Evolutionary conservation across 1,284 basidiomycete species (phyloP).

Genomic region (Ceratobasidium sp.): DNA sequence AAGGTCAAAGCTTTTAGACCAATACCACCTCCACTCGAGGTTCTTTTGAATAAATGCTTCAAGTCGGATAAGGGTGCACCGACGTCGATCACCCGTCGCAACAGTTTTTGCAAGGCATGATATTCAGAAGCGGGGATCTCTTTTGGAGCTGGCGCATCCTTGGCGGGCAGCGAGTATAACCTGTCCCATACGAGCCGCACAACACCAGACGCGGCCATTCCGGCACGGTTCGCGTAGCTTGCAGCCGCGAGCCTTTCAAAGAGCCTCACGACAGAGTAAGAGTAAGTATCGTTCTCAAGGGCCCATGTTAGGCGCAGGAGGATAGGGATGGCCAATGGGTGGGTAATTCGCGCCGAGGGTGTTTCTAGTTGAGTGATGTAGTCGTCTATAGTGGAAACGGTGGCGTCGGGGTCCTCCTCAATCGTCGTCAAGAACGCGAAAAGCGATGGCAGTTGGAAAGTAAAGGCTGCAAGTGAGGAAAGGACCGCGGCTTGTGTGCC

Average conservation of each 20-base stretch:
- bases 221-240: conserved; percentile 70
- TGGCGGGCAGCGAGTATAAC: conserved; percentile 42
- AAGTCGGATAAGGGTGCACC: conserved; percentile 68
- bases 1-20: conserved; percentile 1
- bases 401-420: conserved; percentile 6
- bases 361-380: conserved; percentile 37
- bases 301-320: conserved; percentile 38
- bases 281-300: conserved; percentile 1
- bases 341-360: conserved; percentile 34
- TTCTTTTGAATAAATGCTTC: conserved; percentile 64
- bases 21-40: conserved; percentile 42
- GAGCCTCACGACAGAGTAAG: conserved; percentile 61
- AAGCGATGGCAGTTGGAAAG: conserved; percentile 32
- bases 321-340: conserved; percentile 41
- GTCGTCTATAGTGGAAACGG: conserved; percentile 23
- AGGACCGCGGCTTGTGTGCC: conserved; percentile 2
- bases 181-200: conserved; percentile 58
- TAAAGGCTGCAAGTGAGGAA: conserved; percentile 26
- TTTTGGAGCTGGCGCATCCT: neutral
- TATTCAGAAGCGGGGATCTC: conserved; percentile 31
- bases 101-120: conserved; percentile 60
- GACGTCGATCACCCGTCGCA: conserved; percentile 70
- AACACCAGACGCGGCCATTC: conserved; percentile 64
- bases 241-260: conserved; percentile 65
- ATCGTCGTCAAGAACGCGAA: conserved; percentile 21